These are phyloP conservation scores for Aspergillus hortae DNA, from an alignment of 2,329 filamentous ascomycete genomes.

Conservation along the genomic window DNA sequence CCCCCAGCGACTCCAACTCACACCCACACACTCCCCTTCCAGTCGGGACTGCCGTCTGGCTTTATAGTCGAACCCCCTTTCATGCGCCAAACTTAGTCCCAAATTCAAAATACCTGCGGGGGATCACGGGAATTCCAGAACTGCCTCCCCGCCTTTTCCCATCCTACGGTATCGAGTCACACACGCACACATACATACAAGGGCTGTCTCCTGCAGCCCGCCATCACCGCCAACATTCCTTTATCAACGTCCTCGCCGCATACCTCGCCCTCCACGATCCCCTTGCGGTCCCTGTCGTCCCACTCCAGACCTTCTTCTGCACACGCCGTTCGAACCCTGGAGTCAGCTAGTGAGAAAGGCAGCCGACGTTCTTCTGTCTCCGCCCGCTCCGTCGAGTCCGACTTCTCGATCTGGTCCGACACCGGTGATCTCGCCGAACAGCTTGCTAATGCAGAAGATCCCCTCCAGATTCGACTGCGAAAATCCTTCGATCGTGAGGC, in stretches of 20 bases:
- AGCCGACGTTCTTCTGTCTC: slow-evolving; percentile 51
- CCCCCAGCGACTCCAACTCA: not conserved
- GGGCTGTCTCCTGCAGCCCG: slow-evolving; percentile 78
- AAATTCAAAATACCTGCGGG: slow-evolving; percentile 5
- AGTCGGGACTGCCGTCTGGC: slow-evolving; percentile 4
- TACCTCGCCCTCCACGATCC: slow-evolving; percentile 68
- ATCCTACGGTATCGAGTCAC: not conserved
- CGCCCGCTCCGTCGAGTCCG: slow-evolving; percentile 55
- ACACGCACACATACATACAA: slow-evolving; percentile 9
- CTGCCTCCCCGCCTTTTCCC: not conserved
- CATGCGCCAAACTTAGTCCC: slow-evolving; percentile 4
- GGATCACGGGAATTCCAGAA: slow-evolving; percentile 6
- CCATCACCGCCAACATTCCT: slow-evolving; percentile 78
- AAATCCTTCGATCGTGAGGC: slow-evolving; percentile 62
- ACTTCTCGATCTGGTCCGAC: slow-evolving; percentile 85
- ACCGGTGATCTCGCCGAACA: slow-evolving; percentile 94
- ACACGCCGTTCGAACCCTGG: slow-evolving; percentile 33
- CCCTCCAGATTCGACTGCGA: slow-evolving; percentile 67
- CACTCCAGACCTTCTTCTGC: slow-evolving; percentile 34
- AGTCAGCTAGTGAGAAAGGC: slow-evolving; percentile 47
- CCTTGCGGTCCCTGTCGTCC: slow-evolving; percentile 67
- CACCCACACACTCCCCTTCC: not conserved
- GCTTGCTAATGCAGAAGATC: slow-evolving; percentile 77
- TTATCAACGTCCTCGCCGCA: slow-evolving; percentile 61
- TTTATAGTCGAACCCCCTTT: slow-evolving; percentile 5